Percentiles rank a stretch among this genome's conserved stretches.
phyloP scores from a whole-genome alignment of 2,329 filamentous ascomycete genomes.

The Aspergillus versicolor region DNA sequence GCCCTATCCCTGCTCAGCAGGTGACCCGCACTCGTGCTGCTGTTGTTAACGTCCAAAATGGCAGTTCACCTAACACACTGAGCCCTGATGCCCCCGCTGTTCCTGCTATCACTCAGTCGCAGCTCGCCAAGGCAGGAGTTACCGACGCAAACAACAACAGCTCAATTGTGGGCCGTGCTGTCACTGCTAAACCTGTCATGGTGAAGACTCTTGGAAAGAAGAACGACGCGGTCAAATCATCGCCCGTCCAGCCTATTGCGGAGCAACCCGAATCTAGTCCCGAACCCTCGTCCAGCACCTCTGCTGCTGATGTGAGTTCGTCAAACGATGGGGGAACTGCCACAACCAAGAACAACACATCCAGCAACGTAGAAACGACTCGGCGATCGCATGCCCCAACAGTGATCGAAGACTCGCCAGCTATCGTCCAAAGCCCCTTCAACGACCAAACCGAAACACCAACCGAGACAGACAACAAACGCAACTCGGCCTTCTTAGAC shows the following conservation, averaged over 20 bases:
- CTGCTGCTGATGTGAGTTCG: constrained; percentile 32
- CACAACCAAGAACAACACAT: constrained; percentile 8
- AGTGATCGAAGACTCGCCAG: constrained; percentile 29
- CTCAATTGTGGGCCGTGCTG: constrained; percentile 46
- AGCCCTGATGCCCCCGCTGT: constrained; percentile 63
- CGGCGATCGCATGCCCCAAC: constrained; percentile 25
- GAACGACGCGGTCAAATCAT: constrained; percentile 17
- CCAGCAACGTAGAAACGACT: constrained; percentile 21
- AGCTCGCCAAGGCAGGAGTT: constrained; percentile 40
- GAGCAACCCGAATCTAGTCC: constrained; percentile 19
- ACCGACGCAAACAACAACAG: constrained; percentile 34
- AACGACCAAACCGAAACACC: constrained; percentile 27
- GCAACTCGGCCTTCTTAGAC: constrained; percentile 20
- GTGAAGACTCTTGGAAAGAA: constrained; percentile 40
- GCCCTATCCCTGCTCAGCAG: constrained; percentile 74
- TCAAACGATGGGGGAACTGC: constrained; percentile 31
- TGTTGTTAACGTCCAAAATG: constrained; percentile 86
- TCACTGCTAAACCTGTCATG: constrained; percentile 47
- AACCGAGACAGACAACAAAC: constrained; percentile 20
- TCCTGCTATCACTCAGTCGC: constrained; percentile 62
- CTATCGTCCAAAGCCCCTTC: constrained; percentile 28
- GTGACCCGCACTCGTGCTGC: constrained; percentile 85
- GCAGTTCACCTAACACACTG: constrained; percentile 33
- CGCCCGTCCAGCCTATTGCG: constrained; percentile 19
- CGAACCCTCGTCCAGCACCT: constrained; percentile 14